Base-by-base conservation (phyloP, 2,329 filamentous ascomycete species). In the Gyromitra esculenta region DNA sequence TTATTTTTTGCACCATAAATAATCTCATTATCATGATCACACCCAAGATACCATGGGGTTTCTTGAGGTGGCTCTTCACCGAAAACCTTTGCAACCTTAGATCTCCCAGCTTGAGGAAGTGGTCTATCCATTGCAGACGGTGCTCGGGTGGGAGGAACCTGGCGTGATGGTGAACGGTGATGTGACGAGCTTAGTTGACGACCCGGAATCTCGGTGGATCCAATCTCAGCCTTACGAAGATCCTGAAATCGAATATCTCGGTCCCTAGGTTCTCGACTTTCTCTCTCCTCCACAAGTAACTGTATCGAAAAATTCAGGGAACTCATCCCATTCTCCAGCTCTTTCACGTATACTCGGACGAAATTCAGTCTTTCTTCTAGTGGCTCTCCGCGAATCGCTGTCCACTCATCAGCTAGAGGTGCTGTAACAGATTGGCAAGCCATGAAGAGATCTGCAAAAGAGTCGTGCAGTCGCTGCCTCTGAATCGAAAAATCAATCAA, bases 391-490 rank as follows among this genome's bases (percentile, higher is more conserved):
- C 94, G 90, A n/a, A 94, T 87, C 82, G 97, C 94, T 2, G 94
- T 90, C 96, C 96, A 99, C 84, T 99, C 96, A 82, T 99, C 96
- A 7, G 91, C 92, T 56, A 99, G 84, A 5, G 96, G 96, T 7
- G 93, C 93, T 5, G 94, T 92, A n/a, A 98, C 91, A 31, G 92
- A 90, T 84, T 99, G 96, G 81, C 94, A 97, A 75, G 91, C 90
- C 64, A 97, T 85, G 2, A 98, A 85, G 37, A 99, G 88, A 82
- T 98, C 96, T 7, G 94, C 94, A 71, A 97, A 91, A 75, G 94
- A 92, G 83, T 98, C 96, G 83, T 98, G 98, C 18, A 97, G 87
- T 80, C 91, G 92, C 83, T 99, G 96, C 84, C 98, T 98, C 83
- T 97, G 93, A 41, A 91, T 88, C 81, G 90, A 91, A 83, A 97